Conservation (phyloP, 2,329 filamentous ascomycete species). For the Epichloe bromicola region DNA sequence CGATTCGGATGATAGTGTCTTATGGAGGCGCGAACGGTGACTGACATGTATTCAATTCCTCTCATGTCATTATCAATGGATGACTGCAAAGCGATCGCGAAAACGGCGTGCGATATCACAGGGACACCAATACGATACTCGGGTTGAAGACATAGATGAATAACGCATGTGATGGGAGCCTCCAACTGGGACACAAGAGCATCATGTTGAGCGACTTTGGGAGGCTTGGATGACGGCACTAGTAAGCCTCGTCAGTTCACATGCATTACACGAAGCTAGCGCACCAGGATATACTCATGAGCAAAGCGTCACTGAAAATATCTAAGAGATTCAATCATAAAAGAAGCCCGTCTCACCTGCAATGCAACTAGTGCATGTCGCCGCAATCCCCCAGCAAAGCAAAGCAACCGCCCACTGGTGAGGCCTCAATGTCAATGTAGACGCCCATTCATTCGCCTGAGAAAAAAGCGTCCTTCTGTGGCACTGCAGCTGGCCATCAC, state of each 20-base stretch:
- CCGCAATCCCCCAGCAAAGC: too few species aligned
- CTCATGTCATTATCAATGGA: constrained; percentile 5
- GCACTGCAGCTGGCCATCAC: too few species aligned
- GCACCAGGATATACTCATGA: neutral
- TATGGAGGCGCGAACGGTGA: constrained; percentile 1
- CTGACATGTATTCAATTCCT: constrained; percentile 17
- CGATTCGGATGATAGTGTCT: neutral
- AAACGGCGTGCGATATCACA: constrained; percentile 2
- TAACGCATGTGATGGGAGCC: constrained; percentile 10
- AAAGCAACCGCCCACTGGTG: too few species aligned
- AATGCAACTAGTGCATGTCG: too few species aligned
- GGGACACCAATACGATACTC: constrained; percentile 7
- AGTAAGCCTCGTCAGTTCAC: neutral
- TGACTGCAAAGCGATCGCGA: neutral
- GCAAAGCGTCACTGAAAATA: neutral
- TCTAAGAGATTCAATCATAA: too few species aligned
- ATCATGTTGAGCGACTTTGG: constrained; percentile 8
- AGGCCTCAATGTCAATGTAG: too few species aligned
- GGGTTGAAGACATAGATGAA: constrained; percentile 9
- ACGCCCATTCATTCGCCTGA: too few species aligned
- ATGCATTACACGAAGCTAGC: neutral
- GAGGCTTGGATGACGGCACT: constrained; percentile 6
- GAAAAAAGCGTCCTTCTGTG: too few species aligned
- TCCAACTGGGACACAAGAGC: constrained; percentile 5
- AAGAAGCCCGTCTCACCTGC: too few species aligned